Evolutionary conservation across 2,329 filamentous ascomycete genomes (phyloP).

Genomic region (Blastomyces gilchristii): DNA sequence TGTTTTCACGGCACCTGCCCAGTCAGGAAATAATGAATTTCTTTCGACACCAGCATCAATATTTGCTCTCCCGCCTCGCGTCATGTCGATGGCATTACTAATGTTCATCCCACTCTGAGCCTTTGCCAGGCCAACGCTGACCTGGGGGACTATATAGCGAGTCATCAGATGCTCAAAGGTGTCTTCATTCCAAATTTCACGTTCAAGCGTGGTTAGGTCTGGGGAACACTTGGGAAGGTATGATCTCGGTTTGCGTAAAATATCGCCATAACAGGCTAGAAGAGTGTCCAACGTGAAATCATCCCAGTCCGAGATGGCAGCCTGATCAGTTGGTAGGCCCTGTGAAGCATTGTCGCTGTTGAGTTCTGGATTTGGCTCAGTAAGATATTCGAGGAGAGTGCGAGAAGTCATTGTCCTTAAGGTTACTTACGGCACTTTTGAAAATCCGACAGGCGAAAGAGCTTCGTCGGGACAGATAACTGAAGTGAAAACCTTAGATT

Average conservation of each 20-base stretch:
- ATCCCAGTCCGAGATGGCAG: neutral
- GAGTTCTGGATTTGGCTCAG: conserved; percentile 9
- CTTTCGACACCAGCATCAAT: neutral
- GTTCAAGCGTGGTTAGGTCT: conserved; percentile 5
- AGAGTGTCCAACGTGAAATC: conserved; percentile 12
- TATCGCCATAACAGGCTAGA: conserved; percentile 8
- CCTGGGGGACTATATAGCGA: conserved; percentile 4
- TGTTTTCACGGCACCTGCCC: conserved; percentile 2
- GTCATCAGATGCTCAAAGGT: conserved; percentile 10
- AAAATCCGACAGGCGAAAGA: neutral
- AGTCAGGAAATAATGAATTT: conserved; percentile 3
- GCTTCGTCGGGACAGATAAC: neutral
- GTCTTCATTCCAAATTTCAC: conserved; percentile 10
- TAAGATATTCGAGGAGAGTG: conserved; percentile 11
- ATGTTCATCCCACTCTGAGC: conserved; percentile 1
- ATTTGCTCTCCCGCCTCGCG: conserved; percentile 7
- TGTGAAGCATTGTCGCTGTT: neutral
- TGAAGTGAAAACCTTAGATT: neutral
- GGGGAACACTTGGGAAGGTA: neutral
- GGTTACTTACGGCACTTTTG: neutral
- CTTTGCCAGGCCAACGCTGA: conserved; percentile 5
- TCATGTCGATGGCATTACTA: conserved; percentile 9
- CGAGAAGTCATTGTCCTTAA: conserved; percentile 6
- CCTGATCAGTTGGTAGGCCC: conserved; percentile 4
- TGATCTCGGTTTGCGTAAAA: neutral